Percentiles rank a stretch among this genome's conserved stretches.
These are phyloP conservation scores for Glycyrrhiza uralensis DNA, from an alignment of 306 rosid species.

Conservation along the genomic window DNA sequence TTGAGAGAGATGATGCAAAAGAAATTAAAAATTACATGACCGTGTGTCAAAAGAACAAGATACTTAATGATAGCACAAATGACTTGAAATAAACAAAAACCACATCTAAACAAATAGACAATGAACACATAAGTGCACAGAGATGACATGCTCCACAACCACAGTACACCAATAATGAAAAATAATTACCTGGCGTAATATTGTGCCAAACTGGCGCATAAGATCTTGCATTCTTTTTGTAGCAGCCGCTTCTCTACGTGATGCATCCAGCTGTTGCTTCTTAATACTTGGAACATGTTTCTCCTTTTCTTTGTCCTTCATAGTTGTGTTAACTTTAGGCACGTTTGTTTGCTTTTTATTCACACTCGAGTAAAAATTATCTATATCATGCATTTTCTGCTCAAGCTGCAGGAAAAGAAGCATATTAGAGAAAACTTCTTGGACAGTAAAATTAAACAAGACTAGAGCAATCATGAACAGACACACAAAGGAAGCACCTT, in stretches of 20 bases:
- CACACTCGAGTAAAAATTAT: slow-evolving; percentile 31
- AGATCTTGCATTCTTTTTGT: slow-evolving; percentile 92
- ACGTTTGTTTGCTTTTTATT: slow-evolving; percentile 50
- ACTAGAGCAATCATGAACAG: slow-evolving; percentile 8
- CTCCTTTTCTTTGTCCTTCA: slow-evolving; percentile 68
- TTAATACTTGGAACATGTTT: slow-evolving; percentile 67
- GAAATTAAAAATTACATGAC: not conserved
- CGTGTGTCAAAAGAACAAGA: not conserved
- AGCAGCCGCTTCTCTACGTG: slow-evolving; percentile 76
- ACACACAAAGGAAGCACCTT: not conserved
- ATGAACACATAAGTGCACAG: no score
- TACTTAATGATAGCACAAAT: not conserved
- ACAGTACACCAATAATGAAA: not conserved
- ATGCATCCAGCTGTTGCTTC: slow-evolving; percentile 76
- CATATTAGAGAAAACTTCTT: not conserved
- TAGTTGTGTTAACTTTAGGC: slow-evolving; percentile 48
- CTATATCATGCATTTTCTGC: slow-evolving; percentile 62
- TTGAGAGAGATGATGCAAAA: not conserved
- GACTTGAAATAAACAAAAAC: not conserved
- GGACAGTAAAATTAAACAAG: slow-evolving; percentile 4
- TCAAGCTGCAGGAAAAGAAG: slow-evolving; percentile 59
- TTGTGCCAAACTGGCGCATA: slow-evolving; percentile 81
- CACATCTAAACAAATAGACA: not conserved
- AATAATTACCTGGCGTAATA: slow-evolving; percentile 68
- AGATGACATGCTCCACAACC: slow-evolving; percentile 15